Conservation (phyloP, 2,329 filamentous ascomycete species). For the Calonectria naviculata region DNA sequence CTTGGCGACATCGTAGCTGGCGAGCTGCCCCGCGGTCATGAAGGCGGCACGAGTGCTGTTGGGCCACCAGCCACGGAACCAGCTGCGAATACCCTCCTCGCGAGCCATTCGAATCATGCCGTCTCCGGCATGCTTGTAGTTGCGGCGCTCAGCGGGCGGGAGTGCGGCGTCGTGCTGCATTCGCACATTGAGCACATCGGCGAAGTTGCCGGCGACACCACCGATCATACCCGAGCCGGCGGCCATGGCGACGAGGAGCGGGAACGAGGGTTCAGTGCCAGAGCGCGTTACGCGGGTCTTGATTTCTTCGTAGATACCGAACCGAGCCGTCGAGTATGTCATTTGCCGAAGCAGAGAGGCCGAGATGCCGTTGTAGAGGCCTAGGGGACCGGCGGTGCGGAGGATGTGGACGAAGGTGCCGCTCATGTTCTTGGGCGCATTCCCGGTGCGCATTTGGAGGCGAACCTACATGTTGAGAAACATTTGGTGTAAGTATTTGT, state of each 20-base stretch:
- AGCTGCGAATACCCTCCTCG: slow-evolving; percentile 79
- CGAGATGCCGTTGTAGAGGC: slow-evolving; percentile 91
- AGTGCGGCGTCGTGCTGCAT: slow-evolving; percentile 96
- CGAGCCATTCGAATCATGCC: slow-evolving; percentile 89
- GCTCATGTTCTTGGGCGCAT: slow-evolving; percentile 83
- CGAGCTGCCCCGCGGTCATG: slow-evolving; percentile 88
- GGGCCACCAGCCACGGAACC: slow-evolving; percentile 88
- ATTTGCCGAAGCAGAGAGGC: slow-evolving; percentile 93
- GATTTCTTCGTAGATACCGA: slow-evolving; percentile 95
- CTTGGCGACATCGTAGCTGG: slow-evolving; percentile 88
- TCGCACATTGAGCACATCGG: slow-evolving; percentile 95
- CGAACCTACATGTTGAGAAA: slow-evolving; percentile 81
- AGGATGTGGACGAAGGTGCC: slow-evolving; percentile 88
- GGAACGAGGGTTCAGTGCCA: slow-evolving; percentile 71
- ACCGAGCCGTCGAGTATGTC: slow-evolving; percentile 96
- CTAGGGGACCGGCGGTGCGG: slow-evolving; percentile 78
- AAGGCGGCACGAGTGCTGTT: slow-evolving; percentile 85
- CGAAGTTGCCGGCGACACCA: slow-evolving; percentile 91
- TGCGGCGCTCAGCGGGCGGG: slow-evolving; percentile 77
- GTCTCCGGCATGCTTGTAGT: slow-evolving; percentile 90
- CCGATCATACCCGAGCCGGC: slow-evolving; percentile 87
- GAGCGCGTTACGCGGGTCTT: slow-evolving; percentile 70
- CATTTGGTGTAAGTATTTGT: slow-evolving; percentile 12
- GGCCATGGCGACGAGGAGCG: slow-evolving; percentile 84
- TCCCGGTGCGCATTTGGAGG: slow-evolving; percentile 83